These are phyloP conservation scores for Euphrasia arctica DNA, from an alignment of 305 asterid genomes.

Conservation along the genomic window DNA sequence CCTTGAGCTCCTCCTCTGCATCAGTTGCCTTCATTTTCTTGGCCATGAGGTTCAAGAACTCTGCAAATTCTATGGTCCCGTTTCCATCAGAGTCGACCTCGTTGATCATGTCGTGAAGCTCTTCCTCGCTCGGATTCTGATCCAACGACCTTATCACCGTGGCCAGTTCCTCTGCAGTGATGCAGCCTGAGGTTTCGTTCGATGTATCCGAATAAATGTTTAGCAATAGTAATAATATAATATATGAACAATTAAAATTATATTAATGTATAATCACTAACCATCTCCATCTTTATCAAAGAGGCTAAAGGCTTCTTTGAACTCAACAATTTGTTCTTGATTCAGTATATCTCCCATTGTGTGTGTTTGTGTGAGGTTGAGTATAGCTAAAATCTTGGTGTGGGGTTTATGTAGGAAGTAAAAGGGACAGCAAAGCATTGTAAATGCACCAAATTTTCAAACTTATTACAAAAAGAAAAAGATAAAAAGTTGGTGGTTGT, in stretches of 20 bases:
- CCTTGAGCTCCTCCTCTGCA: constrained; percentile 79
- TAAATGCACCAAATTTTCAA: no score
- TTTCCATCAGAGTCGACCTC: constrained; percentile 87
- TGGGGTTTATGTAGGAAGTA: constrained; percentile 44
- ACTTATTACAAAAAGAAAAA: neutral
- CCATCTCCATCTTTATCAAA: constrained; percentile 90
- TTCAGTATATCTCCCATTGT: constrained; percentile 44
- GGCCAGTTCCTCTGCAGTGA: constrained; percentile 75
- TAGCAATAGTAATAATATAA: neutral
- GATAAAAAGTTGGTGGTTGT: neutral
- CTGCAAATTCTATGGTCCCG: constrained; percentile 76
- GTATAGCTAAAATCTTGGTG: constrained; percentile 43
- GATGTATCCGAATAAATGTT: neutral
- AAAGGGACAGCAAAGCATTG: constrained; percentile 19
- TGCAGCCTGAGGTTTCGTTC: constrained; percentile 48
- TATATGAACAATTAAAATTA: neutral
- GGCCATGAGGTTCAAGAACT: constrained; percentile 82
- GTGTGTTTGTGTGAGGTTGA: constrained; percentile 28
- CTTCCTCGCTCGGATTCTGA: constrained; percentile 74
- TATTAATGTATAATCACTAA: neutral
- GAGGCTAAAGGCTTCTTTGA: constrained; percentile 70
- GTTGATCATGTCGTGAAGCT: constrained; percentile 69
- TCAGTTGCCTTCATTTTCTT: constrained; percentile 75
- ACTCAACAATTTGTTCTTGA: constrained; percentile 61
- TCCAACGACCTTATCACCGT: constrained; percentile 75